These are phyloP conservation scores for Phytophthora agathidicida DNA, from an alignment of 352 stramenopile genomes.

Conservation along the genomic window DNA sequence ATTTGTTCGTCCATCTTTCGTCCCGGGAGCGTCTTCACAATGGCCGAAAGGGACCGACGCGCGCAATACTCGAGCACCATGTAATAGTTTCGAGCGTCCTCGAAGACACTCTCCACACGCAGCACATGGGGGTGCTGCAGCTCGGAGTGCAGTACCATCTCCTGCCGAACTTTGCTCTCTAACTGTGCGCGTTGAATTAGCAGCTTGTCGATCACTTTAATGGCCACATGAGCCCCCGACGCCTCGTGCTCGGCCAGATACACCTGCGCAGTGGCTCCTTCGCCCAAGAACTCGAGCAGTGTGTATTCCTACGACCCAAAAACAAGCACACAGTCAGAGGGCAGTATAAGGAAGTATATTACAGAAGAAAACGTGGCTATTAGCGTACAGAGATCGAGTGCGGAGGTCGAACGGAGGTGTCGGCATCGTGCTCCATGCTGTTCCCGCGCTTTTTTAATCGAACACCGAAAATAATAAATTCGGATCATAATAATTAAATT, in stretches of 20 bases:
- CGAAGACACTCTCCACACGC: slow-evolving; percentile 66
- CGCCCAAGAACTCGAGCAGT: slow-evolving; percentile 75
- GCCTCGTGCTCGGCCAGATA: slow-evolving; percentile 65
- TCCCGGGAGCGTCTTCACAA: slow-evolving; percentile 42
- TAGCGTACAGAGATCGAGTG: slow-evolving; percentile 30
- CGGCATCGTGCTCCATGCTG: slow-evolving; percentile 9
- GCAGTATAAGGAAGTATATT: not conserved
- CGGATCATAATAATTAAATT: slow-evolving; percentile 5
- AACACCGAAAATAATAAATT: slow-evolving; percentile 14
- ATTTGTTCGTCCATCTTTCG: slow-evolving; percentile 49
- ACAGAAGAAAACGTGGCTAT: not conserved
- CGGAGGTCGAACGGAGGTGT: not conserved
- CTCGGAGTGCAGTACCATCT: slow-evolving; percentile 72
- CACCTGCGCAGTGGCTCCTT: slow-evolving; percentile 79
- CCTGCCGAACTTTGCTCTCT: slow-evolving; percentile 65
- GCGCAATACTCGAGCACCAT: slow-evolving; percentile 75
- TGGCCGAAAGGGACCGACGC: slow-evolving; percentile 48
- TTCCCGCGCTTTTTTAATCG: slow-evolving; percentile 1
- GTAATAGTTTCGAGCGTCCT: slow-evolving; percentile 81
- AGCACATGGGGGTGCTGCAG: slow-evolving; percentile 65
- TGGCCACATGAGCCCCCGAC: slow-evolving; percentile 50
- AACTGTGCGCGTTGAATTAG: slow-evolving; percentile 62
- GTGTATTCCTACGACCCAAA: slow-evolving; percentile 53
- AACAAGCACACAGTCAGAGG: slow-evolving; percentile 9
- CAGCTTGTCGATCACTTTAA: slow-evolving; percentile 88